Conservation (phyloP, 257 asterid genomes). For the Sherardia arvensis region DNA sequence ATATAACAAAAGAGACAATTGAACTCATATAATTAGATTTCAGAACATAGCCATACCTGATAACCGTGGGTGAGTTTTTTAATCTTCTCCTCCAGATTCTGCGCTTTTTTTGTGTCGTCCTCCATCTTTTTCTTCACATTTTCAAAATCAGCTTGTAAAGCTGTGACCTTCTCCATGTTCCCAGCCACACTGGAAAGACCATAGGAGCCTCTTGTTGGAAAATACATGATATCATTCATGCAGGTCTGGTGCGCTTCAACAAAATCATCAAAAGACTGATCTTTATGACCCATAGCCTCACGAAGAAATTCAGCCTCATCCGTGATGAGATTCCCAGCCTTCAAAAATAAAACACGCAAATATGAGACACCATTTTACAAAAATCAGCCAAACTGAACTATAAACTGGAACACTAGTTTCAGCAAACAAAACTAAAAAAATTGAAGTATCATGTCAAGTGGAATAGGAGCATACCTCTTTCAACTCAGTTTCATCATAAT, state of each 20-base stretch:
- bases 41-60: conserved; percentile 37
- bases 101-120: conserved; percentile 84
- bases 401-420: too few species aligned
- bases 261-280: conserved; percentile 63
- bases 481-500: conserved; percentile 70
- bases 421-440: background rate
- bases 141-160: conserved; percentile 80
- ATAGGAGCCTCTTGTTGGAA: conserved; percentile 70
- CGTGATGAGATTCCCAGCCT: conserved; percentile 71
- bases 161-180: conserved; percentile 68
- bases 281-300: conserved; percentile 82
- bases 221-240: conserved; percentile 74
- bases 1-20: background rate
- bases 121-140: conserved; percentile 80
- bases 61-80: conserved; percentile 89
- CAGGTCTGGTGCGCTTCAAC: conserved; percentile 79
- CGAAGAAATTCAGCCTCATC: conserved; percentile 50
- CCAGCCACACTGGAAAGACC: conserved; percentile 92
- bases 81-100: conserved; percentile 70
- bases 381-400: too few species aligned
- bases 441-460: too few species aligned
- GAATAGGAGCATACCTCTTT: conserved; percentile 62
- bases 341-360: conserved; percentile 11
- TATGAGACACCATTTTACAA: too few species aligned
- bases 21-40: background rate